Base-by-base conservation (phyloP, 2,329 filamentous ascomycete genomes). In the Aspergillus tamarii region DNA sequence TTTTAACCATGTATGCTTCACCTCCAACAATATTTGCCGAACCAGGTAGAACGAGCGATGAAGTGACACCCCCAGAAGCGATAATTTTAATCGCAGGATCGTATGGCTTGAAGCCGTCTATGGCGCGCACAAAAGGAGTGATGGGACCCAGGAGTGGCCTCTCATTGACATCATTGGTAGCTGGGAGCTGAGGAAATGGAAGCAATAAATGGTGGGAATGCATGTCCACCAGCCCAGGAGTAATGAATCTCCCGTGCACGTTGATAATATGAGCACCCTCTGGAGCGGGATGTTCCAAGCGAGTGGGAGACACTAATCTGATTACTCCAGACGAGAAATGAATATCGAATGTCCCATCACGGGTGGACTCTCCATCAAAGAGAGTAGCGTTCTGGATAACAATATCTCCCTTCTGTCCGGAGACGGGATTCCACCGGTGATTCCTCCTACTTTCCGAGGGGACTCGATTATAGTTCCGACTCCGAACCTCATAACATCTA, bases 11-110 rank as follows among this genome's bases (percentile, higher is more conserved):
- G 63, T 83, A 91, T 0, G 89, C 89, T 73, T 91, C 89, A 65
- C 89, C 89, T 28, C 88, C 89, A 46, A 92, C 91, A 72, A 91
- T 91, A 75, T 90, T 92, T n/a, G 84, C 88, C 1, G 87, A 89
- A 1, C 89, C 89, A 1, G 89, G 89, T 0, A 91, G 81, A 4
- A 91, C 79, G 1, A 91, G 80, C 28, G 85, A 88, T 0, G 88
- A 90, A 0, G 89, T 91, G 0, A 91, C 88, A n/a, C 89, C 89
- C 9, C 89, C 89, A 0, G 88, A 90, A 70, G 90, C 91, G 80
- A 91, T 91, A 66, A 88, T 85, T 66, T 88, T 83, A 12, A 91
- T 84, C 69, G 90, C 88, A 16, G 83, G 84, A 70, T 91, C 89
- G 14, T 86, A 79, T 0, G 88, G 86, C 69, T 89, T 84, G 41